Conservation (phyloP, 306 rosid species). For the Casuarina equisetifolia region DNA sequence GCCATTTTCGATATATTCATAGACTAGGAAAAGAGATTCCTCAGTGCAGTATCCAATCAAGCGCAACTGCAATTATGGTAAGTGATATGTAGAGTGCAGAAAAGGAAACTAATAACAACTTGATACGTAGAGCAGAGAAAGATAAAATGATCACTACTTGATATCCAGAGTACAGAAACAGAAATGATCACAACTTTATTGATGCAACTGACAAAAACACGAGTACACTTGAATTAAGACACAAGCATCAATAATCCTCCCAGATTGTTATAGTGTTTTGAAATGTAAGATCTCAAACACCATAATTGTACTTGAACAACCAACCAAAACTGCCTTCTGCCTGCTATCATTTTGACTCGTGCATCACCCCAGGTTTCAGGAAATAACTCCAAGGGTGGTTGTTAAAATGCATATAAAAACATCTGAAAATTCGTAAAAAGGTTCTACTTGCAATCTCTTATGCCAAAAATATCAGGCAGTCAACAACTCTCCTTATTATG, state of each 20-base stretch:
- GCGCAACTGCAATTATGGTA: constrained; percentile 71
- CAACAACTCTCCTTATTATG: not conserved
- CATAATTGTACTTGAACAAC: not conserved
- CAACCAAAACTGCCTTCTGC: not conserved
- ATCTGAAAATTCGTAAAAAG: not conserved
- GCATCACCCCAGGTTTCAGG: not conserved
- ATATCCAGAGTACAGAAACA: no score
- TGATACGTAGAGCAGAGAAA: no score
- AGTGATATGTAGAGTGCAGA: not conserved
- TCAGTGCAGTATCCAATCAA: constrained; percentile 91
- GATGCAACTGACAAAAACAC: not conserved
- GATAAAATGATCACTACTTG: no score
- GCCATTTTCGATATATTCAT: constrained; percentile 46
- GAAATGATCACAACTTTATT: no score
- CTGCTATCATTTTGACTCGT: not conserved
- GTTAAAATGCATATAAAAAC: not conserved
- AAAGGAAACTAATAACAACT: no score
- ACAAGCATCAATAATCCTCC: not conserved
- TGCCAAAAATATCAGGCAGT: not conserved
- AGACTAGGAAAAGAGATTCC: constrained; percentile 85
- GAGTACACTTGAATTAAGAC: not conserved
- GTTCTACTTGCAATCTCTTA: not conserved
- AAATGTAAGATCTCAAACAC: not conserved
- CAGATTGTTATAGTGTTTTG: not conserved
- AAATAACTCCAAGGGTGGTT: not conserved